Evolutionary conservation across 2,329 filamentous ascomycete genomes (phyloP).

Genomic region (Colletotrichum plurivorum): DNA sequence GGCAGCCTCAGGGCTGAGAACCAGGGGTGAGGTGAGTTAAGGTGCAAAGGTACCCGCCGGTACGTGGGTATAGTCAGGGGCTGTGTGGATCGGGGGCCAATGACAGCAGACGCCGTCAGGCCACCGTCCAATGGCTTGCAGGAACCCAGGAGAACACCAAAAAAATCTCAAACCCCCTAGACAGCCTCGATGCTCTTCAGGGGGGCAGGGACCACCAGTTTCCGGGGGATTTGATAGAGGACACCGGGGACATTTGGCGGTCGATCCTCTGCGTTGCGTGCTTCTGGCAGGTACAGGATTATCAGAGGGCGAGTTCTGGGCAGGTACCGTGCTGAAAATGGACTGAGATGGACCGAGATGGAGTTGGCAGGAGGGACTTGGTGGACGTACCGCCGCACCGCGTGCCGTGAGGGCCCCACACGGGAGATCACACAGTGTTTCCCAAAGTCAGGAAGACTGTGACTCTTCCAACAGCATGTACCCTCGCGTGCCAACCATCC

Average conservation of each 20-base stretch:
- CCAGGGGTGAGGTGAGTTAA: constrained; percentile 19
- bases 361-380: background rate
- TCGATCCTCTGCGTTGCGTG: constrained; percentile 9
- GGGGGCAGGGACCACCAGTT: constrained; percentile 23
- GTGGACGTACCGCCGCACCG: background rate
- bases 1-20: constrained; percentile 26
- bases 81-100: background rate
- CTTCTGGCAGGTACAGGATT: background rate
- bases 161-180: constrained; percentile 35
- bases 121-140: constrained; percentile 23
- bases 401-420: background rate
- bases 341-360: constrained; percentile 12
- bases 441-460: background rate
- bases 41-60: constrained; percentile 11
- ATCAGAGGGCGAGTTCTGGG: constrained; percentile 9
- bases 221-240: constrained; percentile 29
- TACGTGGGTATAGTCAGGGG: constrained; percentile 9
- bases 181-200: constrained; percentile 14
- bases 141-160: constrained; percentile 10
- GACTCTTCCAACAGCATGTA: background rate
- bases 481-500: constrained; percentile 9
- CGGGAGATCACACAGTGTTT: background rate
- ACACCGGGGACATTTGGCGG: background rate
- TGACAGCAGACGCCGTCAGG: background rate
- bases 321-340: constrained; percentile 3